These are phyloP conservation scores for Aspergillus affinis DNA, from an alignment of 495 filamentous ascomycete species.

Conservation along the genomic window DNA sequence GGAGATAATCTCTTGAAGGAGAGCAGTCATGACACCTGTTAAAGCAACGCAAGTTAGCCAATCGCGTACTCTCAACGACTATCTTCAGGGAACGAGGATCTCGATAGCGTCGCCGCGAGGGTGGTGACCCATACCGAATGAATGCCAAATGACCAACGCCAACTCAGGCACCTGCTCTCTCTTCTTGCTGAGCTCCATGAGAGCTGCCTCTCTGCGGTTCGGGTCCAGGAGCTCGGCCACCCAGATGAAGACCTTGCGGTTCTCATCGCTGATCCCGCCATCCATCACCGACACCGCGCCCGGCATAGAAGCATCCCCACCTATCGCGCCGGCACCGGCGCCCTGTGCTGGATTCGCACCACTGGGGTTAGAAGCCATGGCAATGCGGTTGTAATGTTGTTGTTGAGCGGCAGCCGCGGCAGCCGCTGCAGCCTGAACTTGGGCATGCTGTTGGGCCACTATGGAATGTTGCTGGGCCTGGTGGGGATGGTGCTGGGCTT, in stretches of 20 bases:
- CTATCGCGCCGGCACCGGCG: conserved; percentile 44
- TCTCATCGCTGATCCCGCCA: conserved; percentile 77
- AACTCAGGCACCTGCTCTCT: conserved; percentile 96
- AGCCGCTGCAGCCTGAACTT: conserved; percentile 61
- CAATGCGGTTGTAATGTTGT: conserved; percentile 78
- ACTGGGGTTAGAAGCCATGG: conserved; percentile 55
- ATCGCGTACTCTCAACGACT: conserved; percentile 20
- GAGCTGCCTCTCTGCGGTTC: conserved; percentile 79
- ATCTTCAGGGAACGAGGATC: conserved; percentile 15
- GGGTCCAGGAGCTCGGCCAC: conserved; percentile 91
- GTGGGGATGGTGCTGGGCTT: conserved; percentile 60
- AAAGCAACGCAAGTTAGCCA: conserved; percentile 9
- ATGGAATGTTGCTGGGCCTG: conserved; percentile 49
- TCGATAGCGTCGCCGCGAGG: background rate
- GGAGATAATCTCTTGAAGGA: conserved; percentile 98
- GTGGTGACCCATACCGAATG: conserved; percentile 70
- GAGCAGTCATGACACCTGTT: conserved; percentile 93
- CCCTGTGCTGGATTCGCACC: conserved; percentile 38
- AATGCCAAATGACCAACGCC: conserved; percentile 97
- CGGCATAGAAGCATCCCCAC: conserved; percentile 51
- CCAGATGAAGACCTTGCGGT: conserved; percentile 85
- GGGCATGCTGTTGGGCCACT: conserved; percentile 56
- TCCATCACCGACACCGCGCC: conserved; percentile 52
- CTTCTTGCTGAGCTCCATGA: conserved; percentile 98
- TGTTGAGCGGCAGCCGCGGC: conserved; percentile 68